Base-by-base conservation (phyloP, 1,139 yeast species). In the Blastobotrys capitulatus region DNA sequence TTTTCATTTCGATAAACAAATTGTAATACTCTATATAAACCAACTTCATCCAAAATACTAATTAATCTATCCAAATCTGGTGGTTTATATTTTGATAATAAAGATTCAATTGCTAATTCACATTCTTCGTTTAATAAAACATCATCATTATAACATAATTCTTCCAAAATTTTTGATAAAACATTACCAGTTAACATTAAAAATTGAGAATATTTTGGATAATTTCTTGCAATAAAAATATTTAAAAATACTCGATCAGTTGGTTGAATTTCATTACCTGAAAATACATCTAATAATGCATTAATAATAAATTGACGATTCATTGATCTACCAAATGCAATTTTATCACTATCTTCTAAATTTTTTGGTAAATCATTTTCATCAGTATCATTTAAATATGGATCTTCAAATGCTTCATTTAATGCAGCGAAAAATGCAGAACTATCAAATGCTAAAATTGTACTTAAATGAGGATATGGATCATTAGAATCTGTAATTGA, bases 331-430 rank as follows among this genome's bases (percentile, higher is more conserved):
- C 66, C 69, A 52, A 61, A 63, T 5, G 52, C 54, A 20, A 53
- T 40, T 16, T 52, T 52, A 2, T 44, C 47, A 8, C 53, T 38
- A 9, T 47, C 12, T 16, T 44, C 52, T 15, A 43, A 15, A n/a
- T 35, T 35, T 6, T 4, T 2, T 2, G 47, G 47, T 13, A 44
- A 12, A 25, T 43, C 53, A 13, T 53, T 53, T 19, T 50, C 60
- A n/a, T 58, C 57, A n/a, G 56, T 53, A 42, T 63, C 68, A 46
- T 87, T 86, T 48, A 87, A 63, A 42, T 75, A 71, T 0, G 83
- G 69, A 60, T 86, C 92, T 61, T 87, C 96, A 62, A 87, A 83
- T 29, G 83, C 86, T 61, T 86, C 94, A 61, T 86, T 84, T 54
- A 87, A 63, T 0, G 85, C 76, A 0, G 83, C 73, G 47, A 86